Conservation (phyloP, 1,139 yeast genomes). For the Sugiyamaella xylanicola region DNA sequence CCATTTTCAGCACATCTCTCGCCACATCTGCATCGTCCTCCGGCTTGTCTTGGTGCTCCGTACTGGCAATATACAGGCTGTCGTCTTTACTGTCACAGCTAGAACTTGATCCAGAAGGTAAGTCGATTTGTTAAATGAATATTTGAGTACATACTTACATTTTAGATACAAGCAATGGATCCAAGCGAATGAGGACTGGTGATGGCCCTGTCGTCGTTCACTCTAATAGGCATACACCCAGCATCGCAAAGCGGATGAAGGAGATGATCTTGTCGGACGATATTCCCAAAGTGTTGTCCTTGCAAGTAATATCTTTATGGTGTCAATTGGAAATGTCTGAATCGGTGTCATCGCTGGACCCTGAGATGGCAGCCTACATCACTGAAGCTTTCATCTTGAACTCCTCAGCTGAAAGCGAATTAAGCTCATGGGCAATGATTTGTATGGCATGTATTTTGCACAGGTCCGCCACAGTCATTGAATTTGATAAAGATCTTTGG, state of each 20-base stretch:
- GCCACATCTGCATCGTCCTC: neutral
- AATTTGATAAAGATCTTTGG: conserved; percentile 18
- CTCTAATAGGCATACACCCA: neutral
- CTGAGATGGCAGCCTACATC: neutral
- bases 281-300: neutral
- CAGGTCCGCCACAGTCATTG: neutral
- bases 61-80: conserved; percentile 8
- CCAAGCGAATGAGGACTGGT: neutral
- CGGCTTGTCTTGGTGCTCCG: conserved; percentile 5
- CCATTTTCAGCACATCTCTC: neutral
- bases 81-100: neutral
- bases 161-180: neutral
- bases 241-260: conserved; percentile 1
- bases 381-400: conserved; percentile 6
- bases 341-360: neutral
- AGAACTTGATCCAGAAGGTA: neutral
- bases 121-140: neutral
- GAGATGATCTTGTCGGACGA: neutral
- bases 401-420: conserved; percentile 8
- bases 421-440: conserved; percentile 25
- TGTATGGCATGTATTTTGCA: conserved; percentile 21
- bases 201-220: neutral
- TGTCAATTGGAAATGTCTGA: conserved; percentile 1
- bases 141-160: neutral
- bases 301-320: conserved; percentile 11